phyloP scores from a whole-genome alignment of 192 early-diverging fungal genomes.

The Backusella psychrophila region DNA sequence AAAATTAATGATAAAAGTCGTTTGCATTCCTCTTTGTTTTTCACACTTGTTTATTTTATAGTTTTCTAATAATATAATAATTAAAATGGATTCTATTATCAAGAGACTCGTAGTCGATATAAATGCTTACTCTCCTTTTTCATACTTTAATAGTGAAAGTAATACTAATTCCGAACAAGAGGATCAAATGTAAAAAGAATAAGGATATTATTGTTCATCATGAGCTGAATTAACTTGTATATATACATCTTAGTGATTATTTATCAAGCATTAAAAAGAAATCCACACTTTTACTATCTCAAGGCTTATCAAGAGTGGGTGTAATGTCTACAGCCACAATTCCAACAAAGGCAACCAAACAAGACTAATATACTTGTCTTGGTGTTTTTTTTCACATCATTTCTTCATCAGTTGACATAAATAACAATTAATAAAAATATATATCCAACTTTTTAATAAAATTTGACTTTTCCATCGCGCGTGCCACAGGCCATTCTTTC shows the following conservation, averaged over 20 bases:
- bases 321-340: background rate
- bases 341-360: background rate
- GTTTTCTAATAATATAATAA: background rate
- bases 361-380: background rate
- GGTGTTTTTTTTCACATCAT: background rate
- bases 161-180: background rate
- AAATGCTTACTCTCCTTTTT: background rate
- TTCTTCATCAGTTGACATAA: background rate
- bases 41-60: background rate
- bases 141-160: background rate
- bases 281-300: background rate
- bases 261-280: background rate
- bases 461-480: slow-evolving; percentile 18
- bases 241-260: background rate
- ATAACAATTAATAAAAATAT: too few relatives aligned
- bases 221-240: background rate
- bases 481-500: slow-evolving; percentile 13
- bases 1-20: background rate
- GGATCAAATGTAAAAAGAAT: background rate
- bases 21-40: background rate
- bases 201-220: background rate
- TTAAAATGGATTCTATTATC: background rate
- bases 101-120: background rate
- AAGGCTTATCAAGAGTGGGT: slow-evolving; percentile 2
- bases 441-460: slow-evolving; percentile 5